A percentile compares a stretch with the other conserved stretches of the same genome.
These are phyloP conservation scores for Phytophthora pinifolia DNA, from an alignment of 352 stramenopile genomes.

Conservation along the genomic window DNA sequence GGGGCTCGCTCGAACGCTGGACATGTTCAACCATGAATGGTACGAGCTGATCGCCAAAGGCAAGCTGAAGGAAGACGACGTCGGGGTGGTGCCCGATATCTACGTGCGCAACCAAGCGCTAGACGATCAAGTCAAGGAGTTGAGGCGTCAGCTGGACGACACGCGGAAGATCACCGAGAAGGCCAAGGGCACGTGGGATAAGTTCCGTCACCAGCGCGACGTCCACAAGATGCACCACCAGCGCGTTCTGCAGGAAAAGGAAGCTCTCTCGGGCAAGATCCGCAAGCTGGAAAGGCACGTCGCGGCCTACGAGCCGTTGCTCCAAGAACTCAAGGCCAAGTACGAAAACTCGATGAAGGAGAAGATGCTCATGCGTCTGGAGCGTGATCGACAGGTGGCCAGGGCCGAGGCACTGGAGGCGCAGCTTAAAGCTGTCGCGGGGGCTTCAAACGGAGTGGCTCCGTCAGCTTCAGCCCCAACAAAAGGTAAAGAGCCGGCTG, in stretches of 20 bases:
- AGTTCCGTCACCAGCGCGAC: conserved; percentile 94
- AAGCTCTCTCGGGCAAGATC: conserved; percentile 90
- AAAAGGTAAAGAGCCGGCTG: conserved; percentile 31
- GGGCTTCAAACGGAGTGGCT: conserved; percentile 9
- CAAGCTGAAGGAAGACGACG: conserved; percentile 89
- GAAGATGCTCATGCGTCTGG: conserved; percentile 96
- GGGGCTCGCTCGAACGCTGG: conserved; percentile 87
- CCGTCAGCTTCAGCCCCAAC: conserved; percentile 8
- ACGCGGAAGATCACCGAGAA: conserved; percentile 89
- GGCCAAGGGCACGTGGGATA: conserved; percentile 94
- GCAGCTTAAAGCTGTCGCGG: conserved; percentile 65
- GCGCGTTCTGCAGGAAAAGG: conserved; percentile 94
- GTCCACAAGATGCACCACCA: conserved; percentile 97
- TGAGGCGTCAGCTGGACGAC: conserved; percentile 86
- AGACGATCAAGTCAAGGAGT: conserved; percentile 87
- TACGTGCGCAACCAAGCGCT: conserved; percentile 93
- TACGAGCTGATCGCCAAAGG: conserved; percentile 94
- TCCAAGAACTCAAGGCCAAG: conserved; percentile 93
- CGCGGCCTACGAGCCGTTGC: conserved; percentile 90
- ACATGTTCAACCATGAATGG: conserved; percentile 96
- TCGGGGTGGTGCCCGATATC: conserved; percentile 92
- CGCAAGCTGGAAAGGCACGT: conserved; percentile 92
- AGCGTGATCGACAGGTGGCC: conserved; percentile 90
- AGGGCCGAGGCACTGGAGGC: conserved; percentile 88
- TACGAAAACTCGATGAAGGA: conserved; percentile 97